Evolutionary conservation across 2,329 filamentous ascomycete genomes (phyloP).

Genomic region (Daldinia sp.): DNA sequence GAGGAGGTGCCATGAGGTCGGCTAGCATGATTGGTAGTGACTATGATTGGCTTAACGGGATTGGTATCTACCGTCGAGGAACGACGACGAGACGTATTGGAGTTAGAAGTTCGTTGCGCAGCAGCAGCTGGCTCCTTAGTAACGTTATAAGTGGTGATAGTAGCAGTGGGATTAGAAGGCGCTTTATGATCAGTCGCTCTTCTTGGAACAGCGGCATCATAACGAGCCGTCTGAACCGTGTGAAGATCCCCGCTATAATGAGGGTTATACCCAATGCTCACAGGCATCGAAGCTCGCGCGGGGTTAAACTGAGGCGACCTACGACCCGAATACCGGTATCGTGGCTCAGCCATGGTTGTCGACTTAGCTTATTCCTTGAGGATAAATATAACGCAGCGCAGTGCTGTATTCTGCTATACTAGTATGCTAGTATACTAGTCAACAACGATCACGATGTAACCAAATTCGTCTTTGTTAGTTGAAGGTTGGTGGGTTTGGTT

Average conservation of each 20-base stretch:
- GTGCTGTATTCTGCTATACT: no score
- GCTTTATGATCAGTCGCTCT: slow-evolving; percentile 53
- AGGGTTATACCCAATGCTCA: slow-evolving; percentile 62
- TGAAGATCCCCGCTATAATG: slow-evolving; percentile 67
- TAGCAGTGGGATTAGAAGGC: slow-evolving; percentile 55
- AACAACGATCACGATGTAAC: slow-evolving; percentile 25
- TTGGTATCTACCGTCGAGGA: slow-evolving; percentile 65
- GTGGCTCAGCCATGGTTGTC: slow-evolving; percentile 61
- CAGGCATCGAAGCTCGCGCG: slow-evolving; percentile 66
- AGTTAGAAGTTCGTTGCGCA: slow-evolving; percentile 59
- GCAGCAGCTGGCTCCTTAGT: slow-evolving; percentile 61
- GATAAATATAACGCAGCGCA: slow-evolving; percentile 26
- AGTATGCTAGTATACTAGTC: neutral
- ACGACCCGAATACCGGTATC: slow-evolving; percentile 59
- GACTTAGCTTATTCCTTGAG: slow-evolving; percentile 18
- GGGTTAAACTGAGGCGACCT: slow-evolving; percentile 62
- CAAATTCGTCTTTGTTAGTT: slow-evolving; percentile 17
- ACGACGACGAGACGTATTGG: slow-evolving; percentile 60
- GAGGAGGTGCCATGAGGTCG: slow-evolving; percentile 56
- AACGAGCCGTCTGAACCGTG: slow-evolving; percentile 60
- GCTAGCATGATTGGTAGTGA: slow-evolving; percentile 64
- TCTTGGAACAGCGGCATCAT: slow-evolving; percentile 52
- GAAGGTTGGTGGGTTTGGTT: slow-evolving; percentile 5
- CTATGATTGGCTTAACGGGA: slow-evolving; percentile 65
- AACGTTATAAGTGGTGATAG: slow-evolving; percentile 68